Base-by-base conservation (phyloP, 768 basidiomycete species). In the Naganishia friedmannii region DNA sequence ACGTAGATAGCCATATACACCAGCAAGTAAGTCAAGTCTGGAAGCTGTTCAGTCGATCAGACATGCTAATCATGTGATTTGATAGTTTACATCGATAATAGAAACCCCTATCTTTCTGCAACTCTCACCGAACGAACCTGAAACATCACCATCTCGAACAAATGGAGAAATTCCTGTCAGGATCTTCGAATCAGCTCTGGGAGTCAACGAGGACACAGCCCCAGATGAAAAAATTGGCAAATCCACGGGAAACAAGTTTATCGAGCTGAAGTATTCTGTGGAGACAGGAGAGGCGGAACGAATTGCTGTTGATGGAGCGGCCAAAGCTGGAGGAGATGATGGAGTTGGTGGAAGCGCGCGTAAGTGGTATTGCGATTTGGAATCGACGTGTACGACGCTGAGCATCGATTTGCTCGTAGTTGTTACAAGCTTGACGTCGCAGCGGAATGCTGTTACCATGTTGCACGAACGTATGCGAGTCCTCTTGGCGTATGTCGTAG, bases 261-360 rank as follows among this genome's bases (percentile, higher is more conserved):
- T 95, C 54, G 90, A 92, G 76, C 91, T 89, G 0, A 83, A 89
- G 3, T 98, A 89, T 82, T 89, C 87, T 60, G 89, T 99, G 21
- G 95, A 97, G 81, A 97, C 95, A 0, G 96, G 95, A 39, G 96
- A 99, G 82, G 96, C 96, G 19, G 96, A 99, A 79, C 88, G 96
- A 46, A 97, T 99, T 72, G 96, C 96, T 7, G 96, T 99, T 0
- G 95, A 98, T 79, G 95, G 92, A 86, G 91, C 91, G 2, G 90
- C 91, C 29, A 87, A 88, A 79, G 90, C 91, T 10, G 91, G 92
- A 57, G 78, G 67, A 37, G 69, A 69, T 31, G 73, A 67, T 32
- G 75, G 65, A 42, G 90, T 87, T 32, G 90, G 88, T 72, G 89
- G 88, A 53, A 90, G 88, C 17, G 91, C 88, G 73, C 83, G 92